Evolutionary conservation across 2,329 filamentous ascomycete species (phyloP), one percentile per base, ranked within the genome.

Genomic region (Zymoseptoria crescenta): DNA sequence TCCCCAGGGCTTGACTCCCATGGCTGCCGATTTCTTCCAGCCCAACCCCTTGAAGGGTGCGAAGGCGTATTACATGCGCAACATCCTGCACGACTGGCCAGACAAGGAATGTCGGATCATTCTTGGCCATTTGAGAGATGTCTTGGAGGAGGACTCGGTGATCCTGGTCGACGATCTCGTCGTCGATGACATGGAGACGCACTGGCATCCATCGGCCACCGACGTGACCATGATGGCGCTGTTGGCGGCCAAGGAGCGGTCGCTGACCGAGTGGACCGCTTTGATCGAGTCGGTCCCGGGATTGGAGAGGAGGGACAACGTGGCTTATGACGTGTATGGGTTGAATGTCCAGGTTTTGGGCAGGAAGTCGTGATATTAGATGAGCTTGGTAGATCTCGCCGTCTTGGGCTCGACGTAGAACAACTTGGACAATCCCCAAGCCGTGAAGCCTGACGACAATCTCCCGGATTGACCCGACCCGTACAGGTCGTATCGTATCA

Each of bases 21-120:
- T 60, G 21, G n/a, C 57, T 6, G 57, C 64, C 49, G 61, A 68
- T 45, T 65, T 67, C 57, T 65, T 65, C 54, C 28, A 50, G 3
- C 30, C 55, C 13, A 64, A 67, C 21, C 63, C 63, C 1, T 28
- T 65, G 4, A 57, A 59, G 29, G 59, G 62, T 35, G 73, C 73
- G 8, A 67, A 70, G 54, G 62, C 70, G 4, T 69, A 69, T 56
- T 69, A 66, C 57, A 41, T 68, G 28, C 65, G 64, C 48, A 55
- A 60, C 20, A 56, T 69, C 45, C 45, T 69, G 24, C 66, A 69
- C 56, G 64, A 69, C 54, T 68, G 62, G 62, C 52, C 60, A 3
- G 65, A 69, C 35, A 56, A 57, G n/a, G 54, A 60, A 35, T 62
- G 61, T 27, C 50, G 60, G 4, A 52, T 56, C 1, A 67, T 70